Evolutionary conservation across 352 stramenopile genomes (phyloP), one percentile per base, ranked within the genome.

Genomic region (Globisporangium polare): DNA sequence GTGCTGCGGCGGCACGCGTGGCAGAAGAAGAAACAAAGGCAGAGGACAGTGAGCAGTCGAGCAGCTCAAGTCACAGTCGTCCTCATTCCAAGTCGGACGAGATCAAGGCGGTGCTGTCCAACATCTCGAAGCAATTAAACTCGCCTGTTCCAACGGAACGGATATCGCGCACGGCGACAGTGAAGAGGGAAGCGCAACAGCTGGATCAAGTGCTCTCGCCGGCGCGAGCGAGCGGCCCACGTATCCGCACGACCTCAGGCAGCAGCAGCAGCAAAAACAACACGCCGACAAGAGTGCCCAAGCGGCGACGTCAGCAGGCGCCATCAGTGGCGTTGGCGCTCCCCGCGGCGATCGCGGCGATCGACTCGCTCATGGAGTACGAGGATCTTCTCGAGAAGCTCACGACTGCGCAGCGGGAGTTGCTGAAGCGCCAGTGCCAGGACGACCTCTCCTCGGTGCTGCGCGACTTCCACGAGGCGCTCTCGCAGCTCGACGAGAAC

Each of bases 401-500:
- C 33, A 86, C 81, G 5, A 66, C 31, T 3, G 51, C 73, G 18
- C 72, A 95, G 55, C 77, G 82, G 22, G 68, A 91, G 27, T 18
- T 75, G 37, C 80, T 92, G 20, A 60, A 80, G n/a, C 64, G 66
- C n/a, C 69, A 76, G 26, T 87, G 74, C 47, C 62, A 73, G 5
- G 85, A 92, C 9, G 82, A 94, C 47, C 59, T 91, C 41, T 60
- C 54, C 17, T 54, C 63, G 2, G 71, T 94, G 26, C 69, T 94
- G 41, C 71, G 75, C 24, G 67, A 89, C 57, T 91, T 94, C 50
- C 85, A 94, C 56, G 79, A 90, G 29, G 78, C 80, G 3, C 65
- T 94, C 18, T 77, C 71, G 42, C 80, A 84, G 54, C 76, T 80
- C 15, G 95, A 98, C 67, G 64, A 75, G 24, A 78, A 81, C 18